Evolutionary conservation across 768 basidiomycete genomes (phyloP), one percentile per base, ranked within the genome.

Genomic region (Rhodotorula kratochvilovae): DNA sequence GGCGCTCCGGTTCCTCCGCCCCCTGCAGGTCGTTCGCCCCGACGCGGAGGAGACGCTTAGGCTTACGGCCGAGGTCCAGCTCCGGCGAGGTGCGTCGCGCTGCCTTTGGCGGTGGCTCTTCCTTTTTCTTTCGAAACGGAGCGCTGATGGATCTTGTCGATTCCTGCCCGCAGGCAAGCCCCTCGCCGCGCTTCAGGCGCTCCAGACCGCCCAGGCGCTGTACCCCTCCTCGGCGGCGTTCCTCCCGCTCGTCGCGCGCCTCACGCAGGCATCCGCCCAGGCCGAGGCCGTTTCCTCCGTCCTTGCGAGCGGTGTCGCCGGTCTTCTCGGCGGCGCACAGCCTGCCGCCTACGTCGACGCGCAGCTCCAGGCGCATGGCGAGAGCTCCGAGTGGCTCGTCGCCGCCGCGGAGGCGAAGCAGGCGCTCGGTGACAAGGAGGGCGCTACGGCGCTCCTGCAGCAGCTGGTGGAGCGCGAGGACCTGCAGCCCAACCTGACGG

Each of bases 41-140:
- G 79, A 83, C 5, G 83, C 86, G 58, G 80, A 91, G 17, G 87
- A 90, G 45, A 86, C 86, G 39, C 94, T 91, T 89, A 80, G 87
- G 60, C 83, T 85, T 1, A 82, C 84, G 11, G 95, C 90, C 77
- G 92, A 96, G 77, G 89, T 97, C 89, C 39, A 84, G 90, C 59
- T 85, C 91, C 70, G 85, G 6, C 39, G 58, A 45, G 58, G 58
- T 59, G 58, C 27, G 57, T 43, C 39, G n/a, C 13, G 36, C 23
- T 5, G 5, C 17, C 15, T 36, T 6, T 25, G 6, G 19, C 5
- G 17, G 17, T 35, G 35, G 3, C 33, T 12, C 16, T n/a, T n/a
- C n/a, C n/a, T n/a, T n/a, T n/a, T n/a, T n/a, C n/a, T n/a, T n/a
- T n/a, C n/a, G n/a, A n/a, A n/a, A n/a, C n/a, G n/a, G n/a, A n/a